A percentile compares a stretch with the other conserved stretches of the same genome.
These are phyloP conservation scores for Trypanosoma platydactyli DNA, from an alignment of 208 protist species.

Conservation along the genomic window DNA sequence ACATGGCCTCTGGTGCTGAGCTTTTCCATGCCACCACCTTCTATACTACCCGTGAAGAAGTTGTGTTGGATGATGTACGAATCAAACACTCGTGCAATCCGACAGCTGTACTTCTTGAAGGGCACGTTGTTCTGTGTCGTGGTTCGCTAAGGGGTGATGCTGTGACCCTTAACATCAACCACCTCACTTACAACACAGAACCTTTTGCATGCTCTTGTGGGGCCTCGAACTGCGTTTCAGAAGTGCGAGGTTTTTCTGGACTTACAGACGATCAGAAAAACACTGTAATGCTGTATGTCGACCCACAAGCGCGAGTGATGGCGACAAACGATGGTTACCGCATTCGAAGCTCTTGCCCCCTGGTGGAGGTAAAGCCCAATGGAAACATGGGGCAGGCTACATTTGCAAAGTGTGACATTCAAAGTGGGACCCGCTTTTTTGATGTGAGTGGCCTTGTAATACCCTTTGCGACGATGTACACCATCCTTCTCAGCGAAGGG, in stretches of 20 bases:
- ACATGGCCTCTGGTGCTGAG: slow-evolving; percentile 61
- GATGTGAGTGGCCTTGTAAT: slow-evolving; percentile 67
- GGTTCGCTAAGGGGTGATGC: slow-evolving; percentile 37
- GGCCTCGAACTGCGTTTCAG: slow-evolving; percentile 32
- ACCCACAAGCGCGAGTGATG: slow-evolving; percentile 52
- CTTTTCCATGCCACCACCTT: slow-evolving; percentile 54
- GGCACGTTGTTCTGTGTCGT: slow-evolving; percentile 51
- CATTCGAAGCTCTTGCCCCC: slow-evolving; percentile 48
- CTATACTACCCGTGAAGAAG: slow-evolving; percentile 28
- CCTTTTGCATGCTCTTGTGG: slow-evolving; percentile 64
- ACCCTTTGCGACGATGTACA: slow-evolving; percentile 83
- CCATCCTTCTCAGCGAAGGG: slow-evolving; percentile 61
- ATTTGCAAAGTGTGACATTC: slow-evolving; percentile 61
- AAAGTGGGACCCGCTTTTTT: slow-evolving; percentile 72
- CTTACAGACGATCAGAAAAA: slow-evolving; percentile 50
- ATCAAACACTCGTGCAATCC: slow-evolving; percentile 73
- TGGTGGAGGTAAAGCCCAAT: slow-evolving; percentile 64
- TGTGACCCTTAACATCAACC: slow-evolving; percentile 78
- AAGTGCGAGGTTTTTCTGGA: slow-evolving; percentile 50
- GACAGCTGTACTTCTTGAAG: slow-evolving; percentile 57
- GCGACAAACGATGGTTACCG: slow-evolving; percentile 53
- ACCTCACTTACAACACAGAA: slow-evolving; percentile 46
- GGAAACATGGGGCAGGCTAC: slow-evolving; percentile 81
- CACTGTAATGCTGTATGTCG: slow-evolving; percentile 50
- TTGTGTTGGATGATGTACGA: slow-evolving; percentile 59